Base-by-base conservation (phyloP, 2,329 filamentous ascomycete genomes). In the Colletotrichum sojae region DNA sequence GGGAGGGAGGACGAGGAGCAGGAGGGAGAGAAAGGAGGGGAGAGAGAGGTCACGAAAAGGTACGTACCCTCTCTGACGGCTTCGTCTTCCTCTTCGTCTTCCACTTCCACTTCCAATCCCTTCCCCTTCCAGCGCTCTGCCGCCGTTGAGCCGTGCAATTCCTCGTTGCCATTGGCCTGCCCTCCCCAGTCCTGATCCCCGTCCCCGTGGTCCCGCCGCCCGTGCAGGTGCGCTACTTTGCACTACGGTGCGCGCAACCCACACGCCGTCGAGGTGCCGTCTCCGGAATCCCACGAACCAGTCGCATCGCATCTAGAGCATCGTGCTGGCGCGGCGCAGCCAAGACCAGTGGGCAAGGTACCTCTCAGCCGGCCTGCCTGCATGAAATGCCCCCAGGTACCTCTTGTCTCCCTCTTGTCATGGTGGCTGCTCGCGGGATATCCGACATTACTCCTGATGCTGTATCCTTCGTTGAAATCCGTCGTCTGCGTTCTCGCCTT, bases 281-380 rank as follows among this genome's bases (percentile, higher is more conserved):
- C 55, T 55, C 62, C 55, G 67, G 67, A 66, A 56, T 66, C 62
- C 62, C 31, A 69, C 45, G 67, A 69, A 69, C 62, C 67, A 69
- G 67, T 69, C 67, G 67, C 62, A 67, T 66, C 45, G 31, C 66
- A 60, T 55, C 49, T 55, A 52, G 56, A 62, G 62, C 66, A 66
- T 66, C 62, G 62, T 56, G 55, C 54, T 59, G 48, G 46, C 39
- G 60, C 53, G 43, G 54, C 43, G 25, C 54, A 59, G 55, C 61
- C 54, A 62, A 62, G 59, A 22, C 49, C 49, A 8, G 36, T 49
- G 31, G 22, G 59, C 39, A 60, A 61, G 52, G 64, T 53, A 69
- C 55, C 54, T 69, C 20, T 43, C 48, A 52, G 54, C 53, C 56
- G 54, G 46, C 59, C 49, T 62, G 49, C 59, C 59, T 54, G 20